Evolutionary conservation across 2,329 filamentous ascomycete genomes (phyloP).

Genomic region (Trichoderma gracile): DNA sequence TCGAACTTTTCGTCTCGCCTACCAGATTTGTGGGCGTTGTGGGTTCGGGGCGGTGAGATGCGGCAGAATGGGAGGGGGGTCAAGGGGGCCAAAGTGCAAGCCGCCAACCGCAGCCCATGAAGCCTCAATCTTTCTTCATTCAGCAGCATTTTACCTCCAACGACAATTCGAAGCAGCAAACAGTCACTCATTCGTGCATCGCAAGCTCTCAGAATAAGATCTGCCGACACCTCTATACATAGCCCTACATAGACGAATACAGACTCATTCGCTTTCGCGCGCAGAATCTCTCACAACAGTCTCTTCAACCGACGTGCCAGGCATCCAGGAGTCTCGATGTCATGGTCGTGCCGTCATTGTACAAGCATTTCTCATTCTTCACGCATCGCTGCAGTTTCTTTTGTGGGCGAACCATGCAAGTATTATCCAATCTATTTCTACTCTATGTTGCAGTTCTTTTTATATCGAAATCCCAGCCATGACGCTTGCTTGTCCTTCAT

Average conservation of each 20-base stretch:
- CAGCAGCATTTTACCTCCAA: neutral
- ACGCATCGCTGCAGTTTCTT: neutral
- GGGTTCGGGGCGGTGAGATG: constrained; percentile 42
- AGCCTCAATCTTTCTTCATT: neutral
- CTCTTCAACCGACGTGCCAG: neutral
- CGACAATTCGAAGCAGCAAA: neutral
- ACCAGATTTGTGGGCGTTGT: constrained; percentile 49
- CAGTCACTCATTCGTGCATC: neutral
- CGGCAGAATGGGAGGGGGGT: constrained; percentile 38
- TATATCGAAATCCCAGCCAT: neutral
- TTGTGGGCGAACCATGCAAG: constrained; percentile 8
- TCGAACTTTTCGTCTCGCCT: constrained; percentile 48
- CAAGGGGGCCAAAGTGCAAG: constrained; percentile 21
- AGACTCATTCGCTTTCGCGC: neutral
- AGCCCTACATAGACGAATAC: constrained; percentile 23
- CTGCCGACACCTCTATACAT: constrained; percentile 9
- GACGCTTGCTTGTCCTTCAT: constrained; percentile 18
- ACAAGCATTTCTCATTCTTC: neutral
- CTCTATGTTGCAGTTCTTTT: constrained; percentile 11
- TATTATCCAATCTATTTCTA: constrained; percentile 21
- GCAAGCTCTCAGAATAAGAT: neutral
- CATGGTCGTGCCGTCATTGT: neutral
- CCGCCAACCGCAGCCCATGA: neutral
- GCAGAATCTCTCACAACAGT: neutral
- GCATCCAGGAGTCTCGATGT: constrained; percentile 14